A percentile compares a stretch with the other conserved stretches of the same genome.
Conservation (phyloP, 495 filamentous ascomycete genomes). For the Xanthoparmelia taractica region DNA sequence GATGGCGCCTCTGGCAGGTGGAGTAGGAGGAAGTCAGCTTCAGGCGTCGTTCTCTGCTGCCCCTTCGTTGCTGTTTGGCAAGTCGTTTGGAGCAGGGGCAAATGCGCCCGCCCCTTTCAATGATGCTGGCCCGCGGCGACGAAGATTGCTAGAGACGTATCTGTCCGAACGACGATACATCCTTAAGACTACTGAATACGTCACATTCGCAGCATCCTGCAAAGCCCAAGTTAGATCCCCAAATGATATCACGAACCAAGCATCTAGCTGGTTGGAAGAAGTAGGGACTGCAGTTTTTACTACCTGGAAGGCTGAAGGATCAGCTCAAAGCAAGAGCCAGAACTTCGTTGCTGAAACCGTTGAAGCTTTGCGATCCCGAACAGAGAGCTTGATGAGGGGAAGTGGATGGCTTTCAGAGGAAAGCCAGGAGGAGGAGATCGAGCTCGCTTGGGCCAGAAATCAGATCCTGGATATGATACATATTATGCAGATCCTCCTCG, state of each 20-base stretch:
- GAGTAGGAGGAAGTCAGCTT: slow-evolving; percentile 51
- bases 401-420: slow-evolving; percentile 46
- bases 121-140: slow-evolving; percentile 47
- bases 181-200: slow-evolving; percentile 36
- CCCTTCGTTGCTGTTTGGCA: slow-evolving; percentile 29
- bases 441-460: slow-evolving; percentile 54
- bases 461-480: slow-evolving; percentile 62
- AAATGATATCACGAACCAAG: neutral
- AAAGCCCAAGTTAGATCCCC: neutral
- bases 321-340: slow-evolving; percentile 12
- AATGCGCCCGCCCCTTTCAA: slow-evolving; percentile 30
- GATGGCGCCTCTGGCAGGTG: slow-evolving; percentile 56
- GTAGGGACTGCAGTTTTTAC: slow-evolving; percentile 24
- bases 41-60: slow-evolving; percentile 43
- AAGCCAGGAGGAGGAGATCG: slow-evolving; percentile 44
- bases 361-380: slow-evolving; percentile 37
- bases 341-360: slow-evolving; percentile 29
- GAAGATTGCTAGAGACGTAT: slow-evolving; percentile 59
- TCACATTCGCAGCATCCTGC: slow-evolving; percentile 26
- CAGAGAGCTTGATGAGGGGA: slow-evolving; percentile 40
- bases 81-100: slow-evolving; percentile 34
- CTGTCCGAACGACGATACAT: slow-evolving; percentile 59
- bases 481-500: slow-evolving; percentile 64
- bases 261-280: slow-evolving; percentile 26
- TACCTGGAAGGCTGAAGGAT: slow-evolving; percentile 14